These are phyloP conservation scores for Cicer arietinum DNA, from an alignment of 306 rosid species.

Conservation along the genomic window DNA sequence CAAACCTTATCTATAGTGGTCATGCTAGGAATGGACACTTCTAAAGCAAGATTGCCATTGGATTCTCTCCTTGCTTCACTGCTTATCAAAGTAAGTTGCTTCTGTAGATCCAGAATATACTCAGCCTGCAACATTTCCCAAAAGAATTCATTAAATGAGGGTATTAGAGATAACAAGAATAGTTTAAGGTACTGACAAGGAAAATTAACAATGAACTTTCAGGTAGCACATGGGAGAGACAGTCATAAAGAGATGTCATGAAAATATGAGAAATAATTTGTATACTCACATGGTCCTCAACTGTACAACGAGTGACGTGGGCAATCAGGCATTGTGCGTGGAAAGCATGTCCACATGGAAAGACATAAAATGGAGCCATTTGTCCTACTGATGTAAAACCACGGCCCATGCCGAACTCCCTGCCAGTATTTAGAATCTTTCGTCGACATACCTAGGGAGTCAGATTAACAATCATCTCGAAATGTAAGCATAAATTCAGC, in stretches of 20 bases:
- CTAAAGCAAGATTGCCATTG: constrained; percentile 69
- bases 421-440: constrained; percentile 74
- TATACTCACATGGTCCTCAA: constrained; percentile 68
- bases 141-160: constrained; percentile 22
- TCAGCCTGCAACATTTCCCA: constrained; percentile 73
- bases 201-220: constrained; percentile 25
- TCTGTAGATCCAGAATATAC: constrained; percentile 87
- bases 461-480: constrained; percentile 44
- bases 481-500: constrained; percentile 19
- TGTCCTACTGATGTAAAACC: constrained; percentile 82
- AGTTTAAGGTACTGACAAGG: constrained; percentile 27
- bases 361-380: constrained; percentile 96
- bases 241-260: constrained; percentile 6
- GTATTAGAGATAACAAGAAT: not conserved
- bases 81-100: constrained; percentile 85
- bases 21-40: constrained; percentile 80
- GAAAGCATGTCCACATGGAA: constrained; percentile 94
- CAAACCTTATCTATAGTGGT: constrained; percentile 82
- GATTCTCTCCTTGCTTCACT: constrained; percentile 84
- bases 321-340: constrained; percentile 90
- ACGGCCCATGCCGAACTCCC: constrained; percentile 70
- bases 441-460: constrained; percentile 75
- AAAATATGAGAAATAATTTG: constrained; percentile 26
- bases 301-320: constrained; percentile 90
- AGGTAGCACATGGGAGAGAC: constrained; percentile 20